phyloP scores from a whole-genome alignment of 2,329 filamentous ascomycete genomes.

The Paraphaeosphaeria sporulosa region DNA sequence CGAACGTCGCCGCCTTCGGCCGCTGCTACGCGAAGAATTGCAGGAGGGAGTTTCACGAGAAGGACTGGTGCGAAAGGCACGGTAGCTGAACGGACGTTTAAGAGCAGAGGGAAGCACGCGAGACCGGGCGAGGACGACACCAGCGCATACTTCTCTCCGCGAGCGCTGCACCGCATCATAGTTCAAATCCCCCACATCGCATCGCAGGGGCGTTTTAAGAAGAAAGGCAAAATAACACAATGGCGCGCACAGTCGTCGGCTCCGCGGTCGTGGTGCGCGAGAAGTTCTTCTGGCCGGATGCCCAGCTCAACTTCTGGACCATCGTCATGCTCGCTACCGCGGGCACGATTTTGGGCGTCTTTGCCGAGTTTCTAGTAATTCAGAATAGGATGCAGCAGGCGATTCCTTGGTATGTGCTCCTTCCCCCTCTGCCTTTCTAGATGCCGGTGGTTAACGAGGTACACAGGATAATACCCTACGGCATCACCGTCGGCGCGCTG shows the following conservation, averaged over 20 bases:
- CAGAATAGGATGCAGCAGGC: constrained; percentile 63
- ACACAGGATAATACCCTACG: constrained; percentile 69
- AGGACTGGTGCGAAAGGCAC: not conserved
- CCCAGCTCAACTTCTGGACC: constrained; percentile 71
- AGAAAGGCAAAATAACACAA: constrained; percentile 22
- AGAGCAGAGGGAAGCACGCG: not conserved
- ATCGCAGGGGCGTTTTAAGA: not conserved
- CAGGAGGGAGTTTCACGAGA: not conserved
- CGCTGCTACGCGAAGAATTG: not conserved
- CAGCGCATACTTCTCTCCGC: not conserved
- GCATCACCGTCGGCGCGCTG: constrained; percentile 64
- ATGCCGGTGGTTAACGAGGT: constrained; percentile 13
- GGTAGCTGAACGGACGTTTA: not conserved
- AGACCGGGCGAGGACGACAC: not conserved
- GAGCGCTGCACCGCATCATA: not conserved
- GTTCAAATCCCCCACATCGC: not conserved
- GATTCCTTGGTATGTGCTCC: constrained; percentile 64
- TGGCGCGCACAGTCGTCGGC: constrained; percentile 50
- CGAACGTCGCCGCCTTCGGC: not conserved
- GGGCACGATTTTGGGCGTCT: constrained; percentile 66
- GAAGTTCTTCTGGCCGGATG: constrained; percentile 70
- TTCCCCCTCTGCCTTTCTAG: not conserved
- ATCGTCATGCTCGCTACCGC: constrained; percentile 67
- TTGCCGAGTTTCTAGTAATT: constrained; percentile 66
- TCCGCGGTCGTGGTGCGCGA: constrained; percentile 55